Conservation (phyloP, 2,329 filamentous ascomycete genomes). For the Arthroderma uncinatum region DNA sequence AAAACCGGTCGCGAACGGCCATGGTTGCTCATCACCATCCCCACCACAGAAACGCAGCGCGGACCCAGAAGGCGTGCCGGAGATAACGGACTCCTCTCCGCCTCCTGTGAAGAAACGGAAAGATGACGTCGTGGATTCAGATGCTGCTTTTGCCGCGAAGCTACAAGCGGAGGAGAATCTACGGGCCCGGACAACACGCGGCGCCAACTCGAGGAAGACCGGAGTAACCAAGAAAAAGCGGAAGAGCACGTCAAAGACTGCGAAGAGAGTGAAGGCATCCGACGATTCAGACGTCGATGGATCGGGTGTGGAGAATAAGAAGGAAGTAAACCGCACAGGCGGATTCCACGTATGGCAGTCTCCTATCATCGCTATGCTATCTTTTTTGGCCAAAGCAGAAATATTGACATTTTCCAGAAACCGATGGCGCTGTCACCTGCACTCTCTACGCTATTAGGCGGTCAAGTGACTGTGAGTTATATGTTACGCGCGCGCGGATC, state of each 20-base stretch:
- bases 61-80: conserved; percentile 32
- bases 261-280: conserved; percentile 61
- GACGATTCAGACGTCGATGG: conserved; percentile 69
- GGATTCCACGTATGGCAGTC: conserved; percentile 61
- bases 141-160: conserved; percentile 75
- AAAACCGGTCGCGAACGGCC: conserved; percentile 21
- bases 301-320: conserved; percentile 47
- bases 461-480: conserved; percentile 37
- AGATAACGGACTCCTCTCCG: conserved; percentile 27
- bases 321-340: conserved; percentile 63
- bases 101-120: conserved; percentile 55
- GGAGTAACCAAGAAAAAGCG: conserved; percentile 52
- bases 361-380: not conserved
- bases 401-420: conserved; percentile 27
- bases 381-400: not conserved
- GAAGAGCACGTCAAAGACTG: conserved; percentile 38
- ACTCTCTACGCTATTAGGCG: conserved; percentile 35
- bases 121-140: conserved; percentile 58
- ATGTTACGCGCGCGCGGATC: not conserved
- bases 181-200: conserved; percentile 62
- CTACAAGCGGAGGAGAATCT: conserved; percentile 88
- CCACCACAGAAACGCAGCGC: conserved; percentile 33
- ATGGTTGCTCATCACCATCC: conserved; percentile 31
- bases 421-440: conserved; percentile 37
- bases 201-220: conserved; percentile 52